Conservation (phyloP, 257 asterid genomes). For the Jacaranda mimosifolia region DNA sequence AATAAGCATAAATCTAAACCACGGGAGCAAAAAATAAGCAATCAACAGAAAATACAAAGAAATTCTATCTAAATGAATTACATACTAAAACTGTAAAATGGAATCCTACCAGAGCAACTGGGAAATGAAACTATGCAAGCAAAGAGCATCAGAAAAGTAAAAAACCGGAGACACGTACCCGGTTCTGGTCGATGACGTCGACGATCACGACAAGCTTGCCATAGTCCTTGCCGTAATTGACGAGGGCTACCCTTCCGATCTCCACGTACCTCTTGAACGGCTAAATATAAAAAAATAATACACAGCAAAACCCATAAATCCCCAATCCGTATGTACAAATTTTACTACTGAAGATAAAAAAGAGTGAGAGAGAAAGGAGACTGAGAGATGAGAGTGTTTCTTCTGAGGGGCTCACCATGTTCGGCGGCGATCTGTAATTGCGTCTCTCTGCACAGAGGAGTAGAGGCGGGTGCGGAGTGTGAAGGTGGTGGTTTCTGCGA, state of each 20-base stretch:
- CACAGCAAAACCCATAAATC: background rate
- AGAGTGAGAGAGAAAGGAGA: background rate
- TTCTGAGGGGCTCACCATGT: conserved; percentile 34
- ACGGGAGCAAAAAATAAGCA: background rate
- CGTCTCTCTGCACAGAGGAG: conserved; percentile 17
- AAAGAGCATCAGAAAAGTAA: background rate
- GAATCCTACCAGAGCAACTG: background rate
- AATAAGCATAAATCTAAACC: background rate
- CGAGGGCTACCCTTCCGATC: conserved; percentile 92
- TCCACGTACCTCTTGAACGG: conserved; percentile 97
- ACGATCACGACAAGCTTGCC: conserved; percentile 92
- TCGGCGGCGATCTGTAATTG: conserved; percentile 23
- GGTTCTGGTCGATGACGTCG: conserved; percentile 86
- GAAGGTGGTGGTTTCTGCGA: conserved; percentile 26
- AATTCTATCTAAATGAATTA: background rate
- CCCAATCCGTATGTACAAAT: background rate
- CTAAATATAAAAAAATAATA: conserved; percentile 41
- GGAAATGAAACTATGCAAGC: background rate
- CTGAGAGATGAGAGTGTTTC: background rate
- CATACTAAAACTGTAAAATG: background rate
- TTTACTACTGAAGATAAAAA: background rate
- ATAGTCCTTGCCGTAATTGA: conserved; percentile 88
- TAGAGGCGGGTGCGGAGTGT: conserved; percentile 6
- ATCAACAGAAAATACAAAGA: background rate
- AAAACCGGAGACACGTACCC: conserved; percentile 48